Evolutionary conservation across 768 basidiomycete genomes (phyloP).

Genomic region (Rhizopogon sp.): DNA sequence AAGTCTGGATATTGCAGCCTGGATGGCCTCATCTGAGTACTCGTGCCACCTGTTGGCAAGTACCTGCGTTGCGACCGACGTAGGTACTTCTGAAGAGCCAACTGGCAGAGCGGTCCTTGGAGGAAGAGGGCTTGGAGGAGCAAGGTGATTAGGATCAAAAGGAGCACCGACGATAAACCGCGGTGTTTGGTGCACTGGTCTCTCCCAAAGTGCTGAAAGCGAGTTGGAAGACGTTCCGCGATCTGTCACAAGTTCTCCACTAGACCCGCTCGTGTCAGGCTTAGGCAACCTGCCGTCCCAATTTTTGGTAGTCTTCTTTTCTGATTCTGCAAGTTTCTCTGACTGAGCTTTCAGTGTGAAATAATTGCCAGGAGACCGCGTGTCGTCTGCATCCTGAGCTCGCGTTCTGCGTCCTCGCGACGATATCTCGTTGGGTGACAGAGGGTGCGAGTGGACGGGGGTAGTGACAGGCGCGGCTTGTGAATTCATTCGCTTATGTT

Average conservation of each 20-base stretch:
- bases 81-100: slow-evolving; percentile 9
- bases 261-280: slow-evolving; percentile 26
- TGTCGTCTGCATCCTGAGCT: slow-evolving; percentile 25
- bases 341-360: slow-evolving; percentile 60
- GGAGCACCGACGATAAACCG: slow-evolving; percentile 40
- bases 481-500: slow-evolving; percentile 17
- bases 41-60: slow-evolving; percentile 73
- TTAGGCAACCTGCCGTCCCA: slow-evolving; percentile 53
- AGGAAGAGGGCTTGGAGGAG: slow-evolving; percentile 30
- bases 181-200: slow-evolving; percentile 19
- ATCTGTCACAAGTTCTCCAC: slow-evolving; percentile 11
- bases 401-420: slow-evolving; percentile 47
- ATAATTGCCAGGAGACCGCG: slow-evolving; percentile 43
- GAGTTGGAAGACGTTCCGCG: slow-evolving; percentile 30
- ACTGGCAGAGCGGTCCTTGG: slow-evolving; percentile 7
- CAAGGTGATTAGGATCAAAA: slow-evolving; percentile 25
- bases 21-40: slow-evolving; percentile 71
- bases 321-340: slow-evolving; percentile 35
- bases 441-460: slow-evolving; percentile 68
- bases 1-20: slow-evolving; percentile 52
- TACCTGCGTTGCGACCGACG: slow-evolving; percentile 38
- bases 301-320: slow-evolving; percentile 25
- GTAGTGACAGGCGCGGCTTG: slow-evolving; percentile 33
- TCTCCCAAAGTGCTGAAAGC: slow-evolving; percentile 39
- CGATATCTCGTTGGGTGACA: slow-evolving; percentile 51